A percentile compares a stretch with the other conserved stretches of the same genome.
phyloP scores from a whole-genome alignment of 495 filamentous ascomycete genomes.

The Margaritispora aquatica region DNA sequence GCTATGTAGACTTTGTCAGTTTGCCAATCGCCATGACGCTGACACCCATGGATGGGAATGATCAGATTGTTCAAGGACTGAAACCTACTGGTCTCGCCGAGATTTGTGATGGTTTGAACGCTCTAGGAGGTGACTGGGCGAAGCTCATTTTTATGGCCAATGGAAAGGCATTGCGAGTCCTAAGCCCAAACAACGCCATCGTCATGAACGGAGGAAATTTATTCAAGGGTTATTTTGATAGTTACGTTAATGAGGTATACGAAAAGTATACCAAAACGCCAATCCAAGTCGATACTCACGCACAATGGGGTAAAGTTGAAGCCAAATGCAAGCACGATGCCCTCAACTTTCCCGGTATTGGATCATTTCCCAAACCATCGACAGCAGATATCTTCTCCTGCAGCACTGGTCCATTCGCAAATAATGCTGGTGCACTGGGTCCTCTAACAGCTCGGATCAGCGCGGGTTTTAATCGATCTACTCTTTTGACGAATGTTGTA shows the following conservation, averaged over 20 bases:
- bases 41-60: constrained; percentile 38
- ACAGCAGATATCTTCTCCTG: constrained; percentile 65
- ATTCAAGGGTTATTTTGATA: constrained; percentile 56
- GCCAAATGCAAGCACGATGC: constrained; percentile 43
- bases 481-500: constrained; percentile 41
- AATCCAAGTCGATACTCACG: constrained; percentile 32
- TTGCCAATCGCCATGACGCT: constrained; percentile 60
- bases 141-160: constrained; percentile 43
- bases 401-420: constrained; percentile 61
- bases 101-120: constrained; percentile 45
- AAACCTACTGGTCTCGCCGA: constrained; percentile 48
- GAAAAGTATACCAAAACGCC: constrained; percentile 41
- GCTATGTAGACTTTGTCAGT: constrained; percentile 67
- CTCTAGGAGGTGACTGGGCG: constrained; percentile 55
- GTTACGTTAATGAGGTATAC: constrained; percentile 62
- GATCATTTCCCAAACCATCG: constrained; percentile 48
- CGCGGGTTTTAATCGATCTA: constrained; percentile 64
- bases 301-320: constrained; percentile 33
- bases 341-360: constrained; percentile 36
- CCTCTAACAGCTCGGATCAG: constrained; percentile 52
- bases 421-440: constrained; percentile 39
- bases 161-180: constrained; percentile 50
- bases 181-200: constrained; percentile 63
- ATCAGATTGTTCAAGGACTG: constrained; percentile 53
- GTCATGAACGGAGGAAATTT: constrained; percentile 48